Conservation (phyloP, 108 stramenopile species). For the Tribonema minus region DNA sequence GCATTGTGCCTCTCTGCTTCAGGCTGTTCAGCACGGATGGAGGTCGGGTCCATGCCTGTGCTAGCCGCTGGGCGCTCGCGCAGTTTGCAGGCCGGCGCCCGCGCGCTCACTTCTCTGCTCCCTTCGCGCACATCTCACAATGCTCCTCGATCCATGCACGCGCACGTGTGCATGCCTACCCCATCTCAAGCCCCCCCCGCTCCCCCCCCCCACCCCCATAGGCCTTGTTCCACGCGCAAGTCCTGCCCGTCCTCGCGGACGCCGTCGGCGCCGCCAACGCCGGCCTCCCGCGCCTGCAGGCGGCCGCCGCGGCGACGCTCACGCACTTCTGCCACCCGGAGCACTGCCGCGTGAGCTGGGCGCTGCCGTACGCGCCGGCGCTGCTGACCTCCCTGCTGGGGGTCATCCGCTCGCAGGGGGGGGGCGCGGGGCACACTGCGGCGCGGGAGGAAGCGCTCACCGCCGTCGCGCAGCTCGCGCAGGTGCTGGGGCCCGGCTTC, state of each 20-base stretch:
- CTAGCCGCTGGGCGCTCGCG: too few species aligned
- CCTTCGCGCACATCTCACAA: too few species aligned
- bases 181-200: too few species aligned
- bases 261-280: constrained; percentile 28
- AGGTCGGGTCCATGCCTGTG: too few species aligned
- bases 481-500: constrained; percentile 17
- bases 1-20: too few species aligned
- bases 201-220: too few species aligned
- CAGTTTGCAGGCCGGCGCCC: too few species aligned
- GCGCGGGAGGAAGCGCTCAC: constrained; percentile 13
- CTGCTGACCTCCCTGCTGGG: not conserved
- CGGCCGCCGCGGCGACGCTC: constrained; percentile 13
- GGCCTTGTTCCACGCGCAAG: not conserved
- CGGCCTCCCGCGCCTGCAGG: constrained; percentile 21
- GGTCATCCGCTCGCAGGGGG: not conserved
- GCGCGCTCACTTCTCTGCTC: too few species aligned
- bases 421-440: not conserved
- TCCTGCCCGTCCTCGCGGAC: constrained; percentile 12
- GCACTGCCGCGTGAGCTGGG: not conserved
- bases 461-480: constrained; percentile 5
- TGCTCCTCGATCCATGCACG: too few species aligned
- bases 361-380: not conserved
- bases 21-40: too few species aligned
- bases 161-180: too few species aligned
- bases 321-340: constrained; percentile 27